These are phyloP conservation scores for Hydrangea macrophylla DNA, from an alignment of 148 eudicot species.

Conservation along the genomic window DNA sequence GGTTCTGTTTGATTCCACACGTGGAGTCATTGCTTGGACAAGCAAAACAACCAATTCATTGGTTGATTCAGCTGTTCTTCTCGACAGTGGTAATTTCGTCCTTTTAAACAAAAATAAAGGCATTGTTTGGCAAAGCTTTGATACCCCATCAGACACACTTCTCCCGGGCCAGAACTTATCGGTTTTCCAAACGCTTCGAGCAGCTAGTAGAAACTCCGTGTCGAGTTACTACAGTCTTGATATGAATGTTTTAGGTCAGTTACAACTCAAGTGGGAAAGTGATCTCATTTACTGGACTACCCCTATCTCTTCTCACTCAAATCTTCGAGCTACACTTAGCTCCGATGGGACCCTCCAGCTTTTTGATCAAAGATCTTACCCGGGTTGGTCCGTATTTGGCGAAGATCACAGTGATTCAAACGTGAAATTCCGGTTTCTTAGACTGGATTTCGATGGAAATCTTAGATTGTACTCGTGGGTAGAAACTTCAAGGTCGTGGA, in stretches of 20 bases:
- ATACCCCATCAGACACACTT: conserved; percentile 57
- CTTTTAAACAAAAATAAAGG: conserved; percentile 34
- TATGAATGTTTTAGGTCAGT: conserved; percentile 29
- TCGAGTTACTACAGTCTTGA: conserved; percentile 54
- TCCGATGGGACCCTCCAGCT: conserved; percentile 47
- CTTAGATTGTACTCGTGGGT: conserved; percentile 62
- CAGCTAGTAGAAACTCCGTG: conserved; percentile 40
- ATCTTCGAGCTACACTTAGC: conserved; percentile 33
- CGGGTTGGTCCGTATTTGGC: conserved; percentile 50
- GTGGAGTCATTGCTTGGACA: conserved; percentile 38
- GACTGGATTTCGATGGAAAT: conserved; percentile 67
- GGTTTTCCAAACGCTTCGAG: conserved; percentile 37
- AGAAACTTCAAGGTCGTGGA: conserved; percentile 40
- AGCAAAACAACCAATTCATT: conserved; percentile 40
- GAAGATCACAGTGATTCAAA: conserved; percentile 51
- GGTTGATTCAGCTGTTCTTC: conserved; percentile 48
- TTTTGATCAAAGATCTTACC: conserved; percentile 30
- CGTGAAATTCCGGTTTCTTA: conserved; percentile 49
- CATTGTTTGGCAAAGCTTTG: conserved; percentile 66
- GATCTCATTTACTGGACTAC: conserved; percentile 42
- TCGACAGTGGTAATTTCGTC: conserved; percentile 52
- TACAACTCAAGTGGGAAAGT: conserved; percentile 51
- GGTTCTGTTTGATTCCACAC: conserved; percentile 41
- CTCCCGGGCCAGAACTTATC: conserved; percentile 51
- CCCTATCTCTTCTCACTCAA: conserved; percentile 23